Evolutionary conservation across 2,329 filamentous ascomycete species (phyloP).

Genomic region (Mycosphaerelloides madeirae): DNA sequence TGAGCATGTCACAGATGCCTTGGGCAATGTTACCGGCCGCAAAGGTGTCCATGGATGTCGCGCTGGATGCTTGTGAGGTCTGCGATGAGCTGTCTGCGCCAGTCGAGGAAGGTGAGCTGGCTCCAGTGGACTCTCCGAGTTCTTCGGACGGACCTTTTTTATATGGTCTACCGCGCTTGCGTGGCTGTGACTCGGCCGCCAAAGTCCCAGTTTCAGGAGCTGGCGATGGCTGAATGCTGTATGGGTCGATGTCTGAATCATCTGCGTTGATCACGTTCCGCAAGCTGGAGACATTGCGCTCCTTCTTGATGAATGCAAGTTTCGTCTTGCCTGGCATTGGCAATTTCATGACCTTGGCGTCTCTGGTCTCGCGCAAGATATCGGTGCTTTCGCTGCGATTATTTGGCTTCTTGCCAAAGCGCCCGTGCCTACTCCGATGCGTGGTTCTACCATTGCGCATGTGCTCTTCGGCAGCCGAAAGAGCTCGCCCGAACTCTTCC

Average conservation of each 20-base stretch:
- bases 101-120: slow-evolving; percentile 20
- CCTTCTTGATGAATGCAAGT: slow-evolving; percentile 23
- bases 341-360: background rate
- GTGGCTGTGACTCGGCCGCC: slow-evolving; percentile 7
- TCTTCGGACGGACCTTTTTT: slow-evolving; percentile 17
- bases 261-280: slow-evolving; percentile 26
- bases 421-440: slow-evolving; percentile 12
- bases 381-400: slow-evolving; percentile 1
- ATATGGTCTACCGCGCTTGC: slow-evolving; percentile 21
- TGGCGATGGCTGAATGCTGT: slow-evolving; percentile 23
- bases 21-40: slow-evolving; percentile 26
- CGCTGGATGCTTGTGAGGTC: slow-evolving; percentile 26
- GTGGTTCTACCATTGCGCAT: slow-evolving; percentile 12
- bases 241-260: slow-evolving; percentile 19
- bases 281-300: slow-evolving; percentile 24
- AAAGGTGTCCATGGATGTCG: slow-evolving; percentile 27
- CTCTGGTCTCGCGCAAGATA: background rate
- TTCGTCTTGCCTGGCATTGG: slow-evolving; percentile 11
- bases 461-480: background rate
- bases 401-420: slow-evolving; percentile 9
- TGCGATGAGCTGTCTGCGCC: slow-evolving; percentile 21
- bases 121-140: slow-evolving; percentile 8
- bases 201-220: slow-evolving; percentile 9
- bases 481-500: background rate
- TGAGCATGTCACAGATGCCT: slow-evolving; percentile 30